These are phyloP conservation scores for Solanum chmielewskii DNA, from an alignment of 257 asterid species.

Conservation along the genomic window DNA sequence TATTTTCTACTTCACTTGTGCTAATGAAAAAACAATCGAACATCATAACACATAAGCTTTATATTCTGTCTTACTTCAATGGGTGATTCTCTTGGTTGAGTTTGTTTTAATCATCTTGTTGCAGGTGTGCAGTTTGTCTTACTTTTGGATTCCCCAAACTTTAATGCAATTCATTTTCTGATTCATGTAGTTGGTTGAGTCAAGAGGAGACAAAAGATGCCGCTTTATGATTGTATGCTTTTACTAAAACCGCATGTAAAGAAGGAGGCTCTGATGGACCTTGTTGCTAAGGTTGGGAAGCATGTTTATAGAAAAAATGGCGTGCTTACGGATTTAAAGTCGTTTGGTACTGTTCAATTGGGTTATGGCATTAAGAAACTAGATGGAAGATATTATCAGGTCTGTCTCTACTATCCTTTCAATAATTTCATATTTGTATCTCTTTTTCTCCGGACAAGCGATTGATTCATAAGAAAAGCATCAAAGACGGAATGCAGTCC, in stretches of 20 bases:
- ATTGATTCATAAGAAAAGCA: neutral
- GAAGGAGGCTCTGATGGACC: slow-evolving; percentile 30
- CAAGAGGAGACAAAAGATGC: slow-evolving; percentile 34
- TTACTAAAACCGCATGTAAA: slow-evolving; percentile 52
- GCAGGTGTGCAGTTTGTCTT: neutral
- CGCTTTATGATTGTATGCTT: slow-evolving; percentile 89
- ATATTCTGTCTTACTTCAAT: neutral
- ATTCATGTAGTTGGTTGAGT: neutral
- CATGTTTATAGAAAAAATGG: slow-evolving; percentile 69
- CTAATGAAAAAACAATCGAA: neutral
- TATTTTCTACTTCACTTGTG: neutral
- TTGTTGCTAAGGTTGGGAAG: slow-evolving; percentile 50
- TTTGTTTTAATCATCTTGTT: neutral
- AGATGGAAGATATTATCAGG: slow-evolving; percentile 81
- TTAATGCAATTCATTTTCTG: neutral
- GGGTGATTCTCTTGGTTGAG: neutral
- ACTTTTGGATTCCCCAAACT: neutral
- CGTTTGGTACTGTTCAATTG: slow-evolving; percentile 44
- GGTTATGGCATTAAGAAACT: slow-evolving; percentile 90
- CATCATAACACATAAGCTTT: no score
- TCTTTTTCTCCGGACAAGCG: neutral
- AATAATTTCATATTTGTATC: neutral
- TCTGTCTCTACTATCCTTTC: neutral
- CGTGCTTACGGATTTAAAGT: slow-evolving; percentile 51
- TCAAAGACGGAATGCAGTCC: neutral